Evolutionary conservation across 176 grass and related monocot genomes (phyloP).

Genomic region (Elymus sibiricus): DNA sequence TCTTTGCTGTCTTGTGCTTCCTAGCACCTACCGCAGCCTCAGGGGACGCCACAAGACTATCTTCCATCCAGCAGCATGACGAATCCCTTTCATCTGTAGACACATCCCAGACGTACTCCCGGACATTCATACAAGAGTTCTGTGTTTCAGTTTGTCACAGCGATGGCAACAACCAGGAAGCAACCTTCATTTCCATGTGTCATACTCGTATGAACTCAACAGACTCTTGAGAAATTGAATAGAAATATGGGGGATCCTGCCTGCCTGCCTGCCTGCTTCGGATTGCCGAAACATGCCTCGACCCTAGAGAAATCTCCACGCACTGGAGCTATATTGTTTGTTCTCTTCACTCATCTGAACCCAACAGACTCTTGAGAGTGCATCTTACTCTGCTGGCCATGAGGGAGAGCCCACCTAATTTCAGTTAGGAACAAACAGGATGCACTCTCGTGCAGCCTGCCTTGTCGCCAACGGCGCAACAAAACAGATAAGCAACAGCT

Average conservation of each 20-base stretch:
- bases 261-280: neutral
- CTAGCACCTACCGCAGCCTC: no score
- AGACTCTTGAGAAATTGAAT: slow-evolving; percentile 2
- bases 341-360: slow-evolving; percentile 13
- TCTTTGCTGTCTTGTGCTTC: no score
- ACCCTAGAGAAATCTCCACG: slow-evolving; percentile 27
- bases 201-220: neutral
- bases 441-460: no score
- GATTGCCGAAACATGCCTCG: slow-evolving; percentile 7
- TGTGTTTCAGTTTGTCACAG: neutral
- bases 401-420: slow-evolving; percentile 15
- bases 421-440: slow-evolving; percentile 4
- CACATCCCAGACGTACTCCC: neutral
- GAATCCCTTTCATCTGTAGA: neutral
- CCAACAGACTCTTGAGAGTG: slow-evolving; percentile 23
- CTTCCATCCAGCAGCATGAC: neutral
- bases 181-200: neutral
- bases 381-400: slow-evolving; percentile 17
- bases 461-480: no score
- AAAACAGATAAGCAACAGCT: no score
- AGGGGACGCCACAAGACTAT: neutral
- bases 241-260: neutral
- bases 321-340: neutral
- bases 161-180: neutral
- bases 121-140: neutral